These are phyloP conservation scores for Gossypium trilobum DNA, from an alignment of 441 rosid species.

Conservation along the genomic window DNA sequence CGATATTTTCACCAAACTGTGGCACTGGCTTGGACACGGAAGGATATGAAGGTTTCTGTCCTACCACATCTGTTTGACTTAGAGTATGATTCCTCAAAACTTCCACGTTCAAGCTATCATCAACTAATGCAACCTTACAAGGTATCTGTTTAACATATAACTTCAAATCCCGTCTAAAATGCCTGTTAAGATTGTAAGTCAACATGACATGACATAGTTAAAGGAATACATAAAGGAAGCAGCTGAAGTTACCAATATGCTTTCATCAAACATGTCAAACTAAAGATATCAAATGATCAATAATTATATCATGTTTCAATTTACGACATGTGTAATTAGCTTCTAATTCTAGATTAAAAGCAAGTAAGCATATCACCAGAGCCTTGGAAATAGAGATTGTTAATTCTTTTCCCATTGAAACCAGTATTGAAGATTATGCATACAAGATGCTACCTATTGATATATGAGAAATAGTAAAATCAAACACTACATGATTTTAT, in stretches of 20 bases:
- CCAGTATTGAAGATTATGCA: neutral
- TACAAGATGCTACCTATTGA: neutral
- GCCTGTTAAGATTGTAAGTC: constrained; percentile 28
- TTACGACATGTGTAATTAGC: neutral
- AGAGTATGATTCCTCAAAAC: constrained; percentile 18
- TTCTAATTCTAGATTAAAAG: neutral
- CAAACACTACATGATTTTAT: neutral
- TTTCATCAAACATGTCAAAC: neutral
- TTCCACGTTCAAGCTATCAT: constrained; percentile 33
- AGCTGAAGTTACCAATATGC: neutral
- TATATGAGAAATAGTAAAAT: neutral
- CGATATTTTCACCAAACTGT: constrained; percentile 10
- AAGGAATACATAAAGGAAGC: neutral
- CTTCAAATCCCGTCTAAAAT: constrained; percentile 38
- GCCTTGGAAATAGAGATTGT: neutral
- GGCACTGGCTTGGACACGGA: constrained; percentile 34
- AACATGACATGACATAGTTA: neutral
- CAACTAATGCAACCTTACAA: constrained; percentile 39
- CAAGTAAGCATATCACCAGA: neutral
- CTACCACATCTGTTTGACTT: constrained; percentile 18
- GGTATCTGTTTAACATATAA: constrained; percentile 42
- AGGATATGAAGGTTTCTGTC: constrained; percentile 23
- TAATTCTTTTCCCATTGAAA: neutral
- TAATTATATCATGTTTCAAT: neutral
- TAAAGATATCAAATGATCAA: neutral